Evolutionary conservation across 202 grass and related monocot genomes (phyloP).

Genomic region (Musa balbisiana): DNA sequence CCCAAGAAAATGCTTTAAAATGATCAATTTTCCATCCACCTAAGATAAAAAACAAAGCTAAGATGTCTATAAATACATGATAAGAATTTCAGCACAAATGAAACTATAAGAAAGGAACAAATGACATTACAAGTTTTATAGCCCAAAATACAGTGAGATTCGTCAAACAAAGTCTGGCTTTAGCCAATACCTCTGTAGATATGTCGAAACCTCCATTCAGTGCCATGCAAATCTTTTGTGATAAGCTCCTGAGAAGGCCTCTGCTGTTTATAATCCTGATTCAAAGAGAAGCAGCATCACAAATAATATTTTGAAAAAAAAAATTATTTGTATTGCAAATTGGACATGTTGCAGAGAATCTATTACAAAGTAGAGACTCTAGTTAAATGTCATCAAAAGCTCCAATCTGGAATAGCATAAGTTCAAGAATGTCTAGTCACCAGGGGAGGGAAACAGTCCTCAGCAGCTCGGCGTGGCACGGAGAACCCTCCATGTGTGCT

Average conservation of each 20-base stretch:
- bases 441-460: constrained; percentile 97
- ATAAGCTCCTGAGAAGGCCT: constrained; percentile 84
- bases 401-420: background rate
- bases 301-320: background rate
- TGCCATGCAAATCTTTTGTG: constrained; percentile 84
- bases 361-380: background rate
- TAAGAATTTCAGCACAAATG: background rate
- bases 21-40: background rate
- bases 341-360: constrained; percentile 12
- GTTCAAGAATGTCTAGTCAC: constrained; percentile 25
- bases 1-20: background rate
- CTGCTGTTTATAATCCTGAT: constrained; percentile 71
- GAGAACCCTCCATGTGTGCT: constrained; percentile 99
- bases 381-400: background rate
- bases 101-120: background rate
- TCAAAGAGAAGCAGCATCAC: background rate
- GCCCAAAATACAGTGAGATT: background rate
- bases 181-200: constrained; percentile 69
- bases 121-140: background rate
- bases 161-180: background rate
- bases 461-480: constrained; percentile 83
- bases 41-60: background rate
- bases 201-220: constrained; percentile 81
- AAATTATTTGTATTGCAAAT: too few relatives aligned
- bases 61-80: background rate